phyloP scores from a whole-genome alignment of 2,329 filamentous ascomycete species.

The Huntiella savannae region DNA sequence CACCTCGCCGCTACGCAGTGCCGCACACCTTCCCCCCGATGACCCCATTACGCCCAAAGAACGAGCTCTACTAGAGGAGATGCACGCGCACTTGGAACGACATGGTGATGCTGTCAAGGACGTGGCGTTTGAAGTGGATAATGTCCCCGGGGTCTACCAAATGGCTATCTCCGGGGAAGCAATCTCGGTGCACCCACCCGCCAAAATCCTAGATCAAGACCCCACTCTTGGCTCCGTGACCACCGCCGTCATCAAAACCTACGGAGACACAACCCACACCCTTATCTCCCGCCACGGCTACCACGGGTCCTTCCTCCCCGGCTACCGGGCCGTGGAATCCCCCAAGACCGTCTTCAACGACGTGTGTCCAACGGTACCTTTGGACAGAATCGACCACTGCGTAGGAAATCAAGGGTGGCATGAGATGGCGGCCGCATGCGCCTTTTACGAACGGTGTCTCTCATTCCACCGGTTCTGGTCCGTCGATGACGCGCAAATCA shows the following conservation, averaged over 20 bases:
- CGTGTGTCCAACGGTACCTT: conserved; percentile 40
- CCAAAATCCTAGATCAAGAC: conserved; percentile 33
- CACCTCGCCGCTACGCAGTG: conserved; percentile 57
- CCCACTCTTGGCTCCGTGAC: conserved; percentile 40
- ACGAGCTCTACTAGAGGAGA: conserved; percentile 45
- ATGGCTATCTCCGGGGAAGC: conserved; percentile 45
- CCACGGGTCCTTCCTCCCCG: conserved; percentile 61
- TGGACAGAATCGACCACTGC: conserved; percentile 80
- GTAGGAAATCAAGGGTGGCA: conserved; percentile 95
- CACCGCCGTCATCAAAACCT: conserved; percentile 70
- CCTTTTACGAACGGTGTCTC: conserved; percentile 70
- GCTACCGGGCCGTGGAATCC: conserved; percentile 42
- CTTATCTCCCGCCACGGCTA: conserved; percentile 59
- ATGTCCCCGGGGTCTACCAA: conserved; percentile 60
- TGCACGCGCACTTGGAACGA: conserved; percentile 64
- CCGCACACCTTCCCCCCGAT: conserved; percentile 31
- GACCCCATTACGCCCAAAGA: conserved; percentile 47
- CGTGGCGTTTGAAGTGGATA: conserved; percentile 85
- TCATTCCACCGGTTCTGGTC: conserved; percentile 96
- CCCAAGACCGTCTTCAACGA: conserved; percentile 19
- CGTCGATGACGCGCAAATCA: conserved; percentile 83
- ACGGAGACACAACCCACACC: conserved; percentile 89
- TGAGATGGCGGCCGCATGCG: conserved; percentile 52
- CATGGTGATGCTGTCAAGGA: conserved; percentile 93
- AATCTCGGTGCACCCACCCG: conserved; percentile 42